These are phyloP conservation scores for Scleroderma citrinum DNA, from an alignment of 768 basidiomycete genomes.

Conservation along the genomic window DNA sequence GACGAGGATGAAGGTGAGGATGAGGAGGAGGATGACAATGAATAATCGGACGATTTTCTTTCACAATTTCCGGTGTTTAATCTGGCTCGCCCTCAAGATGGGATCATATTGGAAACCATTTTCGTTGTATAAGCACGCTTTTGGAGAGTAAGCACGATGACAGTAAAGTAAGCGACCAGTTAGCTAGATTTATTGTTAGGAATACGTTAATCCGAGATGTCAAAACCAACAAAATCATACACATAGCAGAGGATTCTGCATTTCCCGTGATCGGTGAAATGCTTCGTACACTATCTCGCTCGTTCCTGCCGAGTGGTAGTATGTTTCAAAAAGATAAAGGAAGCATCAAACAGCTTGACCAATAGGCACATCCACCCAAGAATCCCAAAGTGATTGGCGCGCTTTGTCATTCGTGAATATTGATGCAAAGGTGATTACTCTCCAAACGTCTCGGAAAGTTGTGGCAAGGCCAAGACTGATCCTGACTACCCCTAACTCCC, in stretches of 20 bases:
- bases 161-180: no score
- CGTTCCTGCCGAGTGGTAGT: no score
- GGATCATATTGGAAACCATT: background rate
- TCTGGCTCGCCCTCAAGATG: no score
- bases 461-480: constrained; percentile 77
- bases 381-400: constrained; percentile 37
- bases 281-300: no score
- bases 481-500: constrained; percentile 69
- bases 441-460: constrained; percentile 71
- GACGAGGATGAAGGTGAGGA: constrained; percentile 70
- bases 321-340: no score
- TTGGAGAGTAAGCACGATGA: background rate
- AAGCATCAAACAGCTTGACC: constrained; percentile 29
- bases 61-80: no score
- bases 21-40: constrained; percentile 33
- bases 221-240: no score
- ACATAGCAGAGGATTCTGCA: no score
- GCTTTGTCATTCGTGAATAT: constrained; percentile 37
- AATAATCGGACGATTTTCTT: background rate
- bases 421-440: constrained; percentile 43
- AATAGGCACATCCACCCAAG: constrained; percentile 28
- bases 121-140: background rate
- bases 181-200: background rate
- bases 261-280: no score
- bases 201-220: background rate